Conservation (phyloP, 2,329 filamentous ascomycete species). For the Aspergillus sp. region DNA sequence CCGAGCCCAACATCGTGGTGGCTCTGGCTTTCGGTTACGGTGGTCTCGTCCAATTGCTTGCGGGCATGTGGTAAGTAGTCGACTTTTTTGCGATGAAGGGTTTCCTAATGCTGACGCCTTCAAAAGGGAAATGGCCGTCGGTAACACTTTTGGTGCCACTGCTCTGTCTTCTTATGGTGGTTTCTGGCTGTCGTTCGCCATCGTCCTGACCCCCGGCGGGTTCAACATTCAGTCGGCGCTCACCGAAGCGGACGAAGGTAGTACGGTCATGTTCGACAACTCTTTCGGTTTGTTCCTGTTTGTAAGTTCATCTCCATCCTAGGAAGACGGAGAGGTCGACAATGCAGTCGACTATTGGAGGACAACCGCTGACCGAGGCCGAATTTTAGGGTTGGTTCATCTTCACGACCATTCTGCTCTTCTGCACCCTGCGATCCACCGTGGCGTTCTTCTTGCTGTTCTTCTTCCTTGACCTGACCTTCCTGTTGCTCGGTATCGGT, state of each 20-base stretch:
- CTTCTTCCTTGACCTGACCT: conserved; percentile 73
- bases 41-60: conserved; percentile 73
- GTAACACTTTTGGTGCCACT: conserved; percentile 82
- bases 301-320: conserved; percentile 35
- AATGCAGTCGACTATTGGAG: background rate
- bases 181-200: conserved; percentile 77
- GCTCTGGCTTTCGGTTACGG: conserved; percentile 72
- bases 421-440: conserved; percentile 75
- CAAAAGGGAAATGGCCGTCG: conserved; percentile 77
- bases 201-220: conserved; percentile 66
- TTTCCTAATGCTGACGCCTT: conserved; percentile 4
- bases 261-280: conserved; percentile 51
- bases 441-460: conserved; percentile 77
- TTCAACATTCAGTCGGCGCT: conserved; percentile 58
- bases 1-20: conserved; percentile 65
- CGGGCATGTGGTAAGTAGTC: conserved; percentile 75
- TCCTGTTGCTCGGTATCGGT: conserved; percentile 68
- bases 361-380: conserved; percentile 9
- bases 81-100: background rate
- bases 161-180: conserved; percentile 79
- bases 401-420: conserved; percentile 72
- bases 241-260: conserved; percentile 23
- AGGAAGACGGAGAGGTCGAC: no score
- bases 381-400: conserved; percentile 69
- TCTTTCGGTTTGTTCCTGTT: conserved; percentile 73